These are phyloP conservation scores for Lentinula sp. DNA, from an alignment of 768 basidiomycete genomes.

Conservation along the genomic window DNA sequence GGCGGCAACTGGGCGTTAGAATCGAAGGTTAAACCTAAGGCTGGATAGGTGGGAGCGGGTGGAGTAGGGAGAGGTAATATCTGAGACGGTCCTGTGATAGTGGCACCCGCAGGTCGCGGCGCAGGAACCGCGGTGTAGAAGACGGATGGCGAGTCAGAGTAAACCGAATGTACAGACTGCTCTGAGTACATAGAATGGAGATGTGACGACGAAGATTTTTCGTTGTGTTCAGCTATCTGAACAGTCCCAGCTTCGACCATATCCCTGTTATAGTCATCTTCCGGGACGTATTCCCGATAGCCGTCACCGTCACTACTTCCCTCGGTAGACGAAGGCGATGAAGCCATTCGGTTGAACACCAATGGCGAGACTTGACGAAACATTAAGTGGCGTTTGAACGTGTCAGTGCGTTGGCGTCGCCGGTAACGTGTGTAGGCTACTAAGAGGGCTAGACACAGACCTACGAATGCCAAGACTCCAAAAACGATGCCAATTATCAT, in stretches of 20 bases:
- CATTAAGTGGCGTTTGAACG: conserved; percentile 2
- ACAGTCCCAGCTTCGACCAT: not conserved
- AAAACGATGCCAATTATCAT: conserved; percentile 1
- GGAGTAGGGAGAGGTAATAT: not conserved
- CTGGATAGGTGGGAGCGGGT: not conserved
- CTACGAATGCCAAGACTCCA: not conserved
- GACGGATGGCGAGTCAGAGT: conserved; percentile 1
- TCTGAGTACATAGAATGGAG: not conserved
- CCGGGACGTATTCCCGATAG: not conserved
- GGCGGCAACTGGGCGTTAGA: not conserved
- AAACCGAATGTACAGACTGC: not conserved
- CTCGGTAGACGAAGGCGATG: not conserved
- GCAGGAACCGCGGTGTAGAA: conserved; percentile 4
- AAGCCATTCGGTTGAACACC: not conserved
- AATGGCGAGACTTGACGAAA: not conserved
- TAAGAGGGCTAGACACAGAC: not conserved
- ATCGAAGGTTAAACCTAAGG: not conserved
- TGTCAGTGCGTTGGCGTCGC: not conserved
- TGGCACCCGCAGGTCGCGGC: not conserved
- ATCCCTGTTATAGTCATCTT: not conserved
- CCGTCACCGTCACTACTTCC: not conserved
- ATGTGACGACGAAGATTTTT: not conserved
- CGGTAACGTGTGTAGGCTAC: conserved; percentile 1
- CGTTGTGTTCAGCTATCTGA: not conserved
- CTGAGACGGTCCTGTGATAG: not conserved